Evolutionary conservation across 2,329 filamentous ascomycete genomes (phyloP).

Genomic region (Penicillium verrucosum): DNA sequence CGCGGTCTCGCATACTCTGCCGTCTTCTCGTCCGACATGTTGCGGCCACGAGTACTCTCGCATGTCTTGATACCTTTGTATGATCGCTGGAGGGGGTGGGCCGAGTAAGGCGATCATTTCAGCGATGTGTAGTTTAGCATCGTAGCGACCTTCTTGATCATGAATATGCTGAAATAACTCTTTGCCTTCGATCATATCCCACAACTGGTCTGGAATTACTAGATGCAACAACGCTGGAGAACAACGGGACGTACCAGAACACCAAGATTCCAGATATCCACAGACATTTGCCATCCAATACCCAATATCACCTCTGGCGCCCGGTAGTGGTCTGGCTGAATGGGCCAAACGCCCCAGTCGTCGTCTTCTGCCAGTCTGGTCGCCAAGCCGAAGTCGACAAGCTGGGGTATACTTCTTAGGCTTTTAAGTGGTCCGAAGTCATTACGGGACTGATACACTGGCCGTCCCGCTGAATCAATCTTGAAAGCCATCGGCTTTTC

Average conservation of each 20-base stretch:
- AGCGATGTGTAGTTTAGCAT: conserved; percentile 40
- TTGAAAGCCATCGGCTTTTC: conserved; percentile 35
- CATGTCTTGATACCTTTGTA: conserved; percentile 35
- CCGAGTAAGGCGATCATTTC: conserved; percentile 46
- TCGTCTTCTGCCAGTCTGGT: conserved; percentile 40
- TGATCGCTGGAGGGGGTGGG: conserved; percentile 36
- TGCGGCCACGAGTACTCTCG: conserved; percentile 30
- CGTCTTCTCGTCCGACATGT: conserved; percentile 29
- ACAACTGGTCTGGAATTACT: conserved; percentile 31
- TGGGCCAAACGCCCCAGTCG: conserved; percentile 39
- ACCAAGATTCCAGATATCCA: conserved; percentile 45
- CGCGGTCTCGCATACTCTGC: conserved; percentile 31
- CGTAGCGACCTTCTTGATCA: conserved; percentile 35
- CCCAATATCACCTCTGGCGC: conserved; percentile 43
- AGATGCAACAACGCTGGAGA: conserved; percentile 14
- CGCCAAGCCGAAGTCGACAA: conserved; percentile 40
- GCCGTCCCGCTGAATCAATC: conserved; percentile 30
- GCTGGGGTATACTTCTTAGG: conserved; percentile 28
- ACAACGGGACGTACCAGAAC: conserved; percentile 30
- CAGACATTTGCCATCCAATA: conserved; percentile 37
- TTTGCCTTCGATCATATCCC: conserved; percentile 39
- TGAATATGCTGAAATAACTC: conserved; percentile 39
- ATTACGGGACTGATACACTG: conserved; percentile 34
- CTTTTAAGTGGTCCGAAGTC: conserved; percentile 33
- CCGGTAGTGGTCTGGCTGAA: conserved; percentile 46